Evolutionary conservation across 2,329 filamentous ascomycete species (phyloP).

Genomic region (Hypoxylon sp.): DNA sequence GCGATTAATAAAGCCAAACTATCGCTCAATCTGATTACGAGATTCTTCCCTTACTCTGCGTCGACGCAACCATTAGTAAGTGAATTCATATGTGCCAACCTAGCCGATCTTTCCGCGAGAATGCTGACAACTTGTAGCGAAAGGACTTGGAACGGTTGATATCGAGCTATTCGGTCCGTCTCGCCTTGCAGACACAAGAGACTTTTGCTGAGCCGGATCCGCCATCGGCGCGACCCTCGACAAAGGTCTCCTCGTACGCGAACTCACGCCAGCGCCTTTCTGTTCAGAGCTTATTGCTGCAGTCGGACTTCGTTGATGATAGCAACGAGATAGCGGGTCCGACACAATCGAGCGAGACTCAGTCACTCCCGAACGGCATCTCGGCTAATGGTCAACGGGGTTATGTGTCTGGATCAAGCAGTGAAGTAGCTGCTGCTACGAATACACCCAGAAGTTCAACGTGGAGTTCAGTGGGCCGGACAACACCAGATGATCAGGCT

Average conservation of each 20-base stretch:
- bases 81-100: not conserved
- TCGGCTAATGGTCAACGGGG: not conserved
- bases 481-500: not conserved
- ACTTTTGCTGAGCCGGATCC: constrained; percentile 34
- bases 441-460: constrained; percentile 4
- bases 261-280: constrained; percentile 49
- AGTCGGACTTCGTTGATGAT: constrained; percentile 52
- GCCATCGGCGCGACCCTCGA: constrained; percentile 28
- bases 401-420: not conserved
- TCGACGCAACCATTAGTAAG: constrained; percentile 44
- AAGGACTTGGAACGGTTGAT: constrained; percentile 44
- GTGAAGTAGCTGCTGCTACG: not conserved
- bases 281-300: constrained; percentile 52
- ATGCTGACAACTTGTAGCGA: constrained; percentile 31
- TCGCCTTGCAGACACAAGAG: constrained; percentile 39
- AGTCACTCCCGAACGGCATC: not conserved
- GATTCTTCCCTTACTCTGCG: constrained; percentile 42
- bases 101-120: not conserved
- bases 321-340: constrained; percentile 46
- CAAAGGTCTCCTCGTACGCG: constrained; percentile 43
- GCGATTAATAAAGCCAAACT: constrained; percentile 41
- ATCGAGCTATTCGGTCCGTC: constrained; percentile 41
- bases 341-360: constrained; percentile 36
- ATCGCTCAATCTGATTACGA: constrained; percentile 43
- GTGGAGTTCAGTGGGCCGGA: constrained; percentile 8